Evolutionary conservation across 2,329 filamentous ascomycete species (phyloP).

Genomic region (Calonectria henricotiae): DNA sequence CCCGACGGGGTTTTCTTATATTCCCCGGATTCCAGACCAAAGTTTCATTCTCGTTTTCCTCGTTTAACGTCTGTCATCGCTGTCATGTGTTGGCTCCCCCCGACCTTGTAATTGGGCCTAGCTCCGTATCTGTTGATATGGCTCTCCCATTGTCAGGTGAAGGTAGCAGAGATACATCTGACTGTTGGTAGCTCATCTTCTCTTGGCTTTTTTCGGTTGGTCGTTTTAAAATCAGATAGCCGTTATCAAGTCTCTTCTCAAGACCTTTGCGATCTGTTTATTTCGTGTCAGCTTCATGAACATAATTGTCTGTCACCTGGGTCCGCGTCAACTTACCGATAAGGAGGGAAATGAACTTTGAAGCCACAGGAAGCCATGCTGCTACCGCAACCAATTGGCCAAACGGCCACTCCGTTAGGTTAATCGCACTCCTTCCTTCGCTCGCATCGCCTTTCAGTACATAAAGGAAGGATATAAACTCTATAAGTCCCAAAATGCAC

Average conservation of each 20-base stretch:
- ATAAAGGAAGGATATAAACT: background rate
- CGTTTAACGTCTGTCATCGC: background rate
- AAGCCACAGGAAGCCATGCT: background rate
- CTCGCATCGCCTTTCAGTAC: background rate
- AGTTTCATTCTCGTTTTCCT: background rate
- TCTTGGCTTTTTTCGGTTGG: background rate
- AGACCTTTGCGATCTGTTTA: background rate
- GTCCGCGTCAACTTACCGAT: background rate
- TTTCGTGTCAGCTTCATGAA: background rate
- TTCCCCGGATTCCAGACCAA: background rate
- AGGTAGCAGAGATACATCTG: background rate
- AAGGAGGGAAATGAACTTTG: slow-evolving; percentile 12
- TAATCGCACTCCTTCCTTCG: background rate
- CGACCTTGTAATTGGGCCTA: too few species aligned
- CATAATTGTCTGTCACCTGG: too few species aligned
- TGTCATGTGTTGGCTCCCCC: too few species aligned
- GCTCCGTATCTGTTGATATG: too few species aligned
- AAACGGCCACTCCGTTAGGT: slow-evolving; percentile 5
- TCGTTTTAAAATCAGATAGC: background rate
- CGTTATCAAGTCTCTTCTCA: background rate
- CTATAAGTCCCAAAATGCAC: slow-evolving; percentile 2
- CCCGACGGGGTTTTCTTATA: slow-evolving; percentile 17
- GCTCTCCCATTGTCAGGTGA: too few species aligned
- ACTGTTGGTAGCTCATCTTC: background rate
- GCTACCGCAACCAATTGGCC: slow-evolving; percentile 1